Evolutionary conservation across 257 asterid species (phyloP), one percentile per base, ranked within the genome.

Genomic region (Jacaranda mimosifolia): DNA sequence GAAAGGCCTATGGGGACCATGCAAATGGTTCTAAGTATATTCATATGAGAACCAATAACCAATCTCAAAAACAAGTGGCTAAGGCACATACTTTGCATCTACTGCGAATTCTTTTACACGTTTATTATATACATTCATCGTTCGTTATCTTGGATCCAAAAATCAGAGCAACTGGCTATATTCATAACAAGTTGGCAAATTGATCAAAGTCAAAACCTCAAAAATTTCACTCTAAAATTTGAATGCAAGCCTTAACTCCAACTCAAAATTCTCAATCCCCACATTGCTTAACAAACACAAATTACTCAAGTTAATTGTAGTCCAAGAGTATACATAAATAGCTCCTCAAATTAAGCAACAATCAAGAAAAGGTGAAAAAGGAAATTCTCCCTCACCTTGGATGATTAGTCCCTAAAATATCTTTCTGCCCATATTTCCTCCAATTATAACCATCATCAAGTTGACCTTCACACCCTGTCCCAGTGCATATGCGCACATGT

Each of bases 361-460:
- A 65, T 67, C 39, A 32, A 63, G 53, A 58, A 0, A 55, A 57
- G 51, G 35, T 43, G 8, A 19, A 43, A 52, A 21, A 9, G 32
- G 19, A 21, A 69, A 9, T 15, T 58, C 17, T 18, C 1, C 1
- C 77, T 89, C 62, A 91, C 99, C 99, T 94, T 59, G 97, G 98
- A 83, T 85, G 83, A 77, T 12, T 85, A 49, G 98, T 88, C 69
- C 97, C 96, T 75, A 94, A 80, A 70, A 94, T 92, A 55, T 83
- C 92, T 77, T 94, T 94, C 85, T 94, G 98, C 7, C 98, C 98
- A 76, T 92, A 94, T 83, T 94, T 94, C 68, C 98, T 90, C 99
- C 99, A 94, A 70, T 85, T 83, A 59, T 86, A 80, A 4, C 95
- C 99, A 86, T 92, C 99, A 46, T 83, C 87, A 39, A 76, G 71